Conservation (phyloP, 495 filamentous ascomycete species). For the Xylaria longipes region DNA sequence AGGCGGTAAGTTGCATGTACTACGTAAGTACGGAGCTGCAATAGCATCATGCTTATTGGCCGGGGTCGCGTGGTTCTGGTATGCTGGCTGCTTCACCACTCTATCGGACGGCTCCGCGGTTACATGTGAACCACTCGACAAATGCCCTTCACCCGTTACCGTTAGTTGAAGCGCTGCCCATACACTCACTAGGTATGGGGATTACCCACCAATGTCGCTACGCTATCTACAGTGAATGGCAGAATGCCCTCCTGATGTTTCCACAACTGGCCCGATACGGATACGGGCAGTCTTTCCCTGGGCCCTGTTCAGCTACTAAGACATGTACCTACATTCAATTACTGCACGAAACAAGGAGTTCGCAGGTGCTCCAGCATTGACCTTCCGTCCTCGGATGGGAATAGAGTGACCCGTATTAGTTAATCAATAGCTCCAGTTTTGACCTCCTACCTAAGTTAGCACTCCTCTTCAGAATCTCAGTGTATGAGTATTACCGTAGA, state of each 20-base stretch:
- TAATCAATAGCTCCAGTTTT: slow-evolving; percentile 18
- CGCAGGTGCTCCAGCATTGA: slow-evolving; percentile 2
- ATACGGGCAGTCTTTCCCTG: not conserved
- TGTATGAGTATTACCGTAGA: not conserved
- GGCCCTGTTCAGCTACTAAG: not conserved
- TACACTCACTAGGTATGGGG: not conserved
- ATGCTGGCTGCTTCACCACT: not conserved
- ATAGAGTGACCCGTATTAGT: not conserved
- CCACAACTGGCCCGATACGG: slow-evolving; percentile 15
- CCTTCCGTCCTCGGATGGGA: not conserved
- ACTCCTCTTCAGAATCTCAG: not conserved
- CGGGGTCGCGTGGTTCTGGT: slow-evolving; percentile 2
- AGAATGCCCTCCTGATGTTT: not conserved
- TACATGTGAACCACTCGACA: slow-evolving; percentile 12
- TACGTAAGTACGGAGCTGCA: not conserved
- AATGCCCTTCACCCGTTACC: slow-evolving; percentile 5
- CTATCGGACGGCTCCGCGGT: slow-evolving; percentile 21
- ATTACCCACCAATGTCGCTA: slow-evolving; percentile 12
- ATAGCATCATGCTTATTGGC: slow-evolving; percentile 10
- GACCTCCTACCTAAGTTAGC: slow-evolving; percentile 14
- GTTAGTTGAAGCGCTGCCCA: slow-evolving; percentile 3
- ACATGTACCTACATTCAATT: not conserved
- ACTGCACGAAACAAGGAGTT: slow-evolving; percentile 1
- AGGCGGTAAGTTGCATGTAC: slow-evolving; percentile 23
- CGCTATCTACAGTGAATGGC: not conserved